Evolutionary conservation across 495 filamentous ascomycete species (phyloP).

Genomic region (Durotheca rogersii): DNA sequence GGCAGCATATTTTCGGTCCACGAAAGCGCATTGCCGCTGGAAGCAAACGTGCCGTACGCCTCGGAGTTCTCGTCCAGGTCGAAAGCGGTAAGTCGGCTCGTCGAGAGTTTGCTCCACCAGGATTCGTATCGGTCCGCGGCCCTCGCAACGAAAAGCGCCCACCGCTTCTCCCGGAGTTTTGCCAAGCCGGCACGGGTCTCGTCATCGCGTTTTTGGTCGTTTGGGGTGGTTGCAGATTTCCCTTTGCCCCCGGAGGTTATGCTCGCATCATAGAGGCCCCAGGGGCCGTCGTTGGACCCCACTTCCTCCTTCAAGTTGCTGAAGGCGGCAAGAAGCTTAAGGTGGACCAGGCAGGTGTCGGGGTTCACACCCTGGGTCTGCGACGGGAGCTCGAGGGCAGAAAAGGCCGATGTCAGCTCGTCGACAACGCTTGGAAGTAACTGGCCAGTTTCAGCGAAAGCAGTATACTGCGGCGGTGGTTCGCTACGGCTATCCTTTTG

Average conservation of each 20-base stretch:
- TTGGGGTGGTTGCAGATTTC: constrained; percentile 18
- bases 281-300: constrained; percentile 63
- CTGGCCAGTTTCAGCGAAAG: constrained; percentile 6
- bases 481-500: constrained; percentile 21
- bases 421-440: constrained; percentile 3
- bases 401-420: constrained; percentile 46
- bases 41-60: constrained; percentile 31
- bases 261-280: constrained; percentile 58
- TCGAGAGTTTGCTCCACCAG: constrained; percentile 62
- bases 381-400: constrained; percentile 37
- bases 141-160: constrained; percentile 71
- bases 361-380: constrained; percentile 30
- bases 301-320: constrained; percentile 66
- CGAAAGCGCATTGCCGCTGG: constrained; percentile 8
- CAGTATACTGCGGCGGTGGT: constrained; percentile 29
- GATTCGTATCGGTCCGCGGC: constrained; percentile 71
- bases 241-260: constrained; percentile 34
- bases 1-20: constrained; percentile 40
- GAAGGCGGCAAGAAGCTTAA: constrained; percentile 73
- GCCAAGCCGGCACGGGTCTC: constrained; percentile 40
- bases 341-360: constrained; percentile 66
- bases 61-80: constrained; percentile 31
- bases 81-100: constrained; percentile 31
- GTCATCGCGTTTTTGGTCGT: constrained; percentile 19
- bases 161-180: constrained; percentile 72